phyloP scores from a whole-genome alignment of 305 asterid species.

The Striga hermonthica region DNA sequence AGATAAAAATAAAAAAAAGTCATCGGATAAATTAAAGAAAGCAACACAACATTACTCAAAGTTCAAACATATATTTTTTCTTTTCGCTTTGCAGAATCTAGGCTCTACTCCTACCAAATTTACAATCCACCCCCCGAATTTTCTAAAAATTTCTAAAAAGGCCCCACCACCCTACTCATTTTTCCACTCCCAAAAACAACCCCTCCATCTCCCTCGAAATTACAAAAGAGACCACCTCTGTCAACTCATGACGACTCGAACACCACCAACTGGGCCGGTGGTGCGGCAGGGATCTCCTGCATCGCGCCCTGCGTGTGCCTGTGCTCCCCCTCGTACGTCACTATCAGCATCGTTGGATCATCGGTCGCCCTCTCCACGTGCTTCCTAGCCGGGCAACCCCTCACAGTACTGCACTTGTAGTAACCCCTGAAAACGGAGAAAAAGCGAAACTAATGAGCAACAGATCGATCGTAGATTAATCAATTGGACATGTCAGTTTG shows the following conservation, averaged over 20 bases:
- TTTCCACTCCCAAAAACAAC: constrained; percentile 1
- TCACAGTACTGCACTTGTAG: constrained; percentile 63
- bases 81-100: constrained; percentile 25
- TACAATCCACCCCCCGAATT: constrained; percentile 36
- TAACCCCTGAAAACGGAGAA: constrained; percentile 53
- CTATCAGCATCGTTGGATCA: constrained; percentile 70
- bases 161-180: constrained; percentile 13
- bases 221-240: constrained; percentile 29
- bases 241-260: constrained; percentile 38
- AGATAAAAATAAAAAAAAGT: neutral
- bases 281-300: constrained; percentile 33
- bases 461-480: no score
- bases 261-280: constrained; percentile 39
- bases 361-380: constrained; percentile 84
- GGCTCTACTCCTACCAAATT: constrained; percentile 44
- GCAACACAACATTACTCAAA: constrained; percentile 18
- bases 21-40: constrained; percentile 25
- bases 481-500: neutral
- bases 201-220: constrained; percentile 40
- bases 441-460: neutral
- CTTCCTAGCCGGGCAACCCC: constrained; percentile 82
- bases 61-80: constrained; percentile 18
- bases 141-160: constrained; percentile 14
- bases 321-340: constrained; percentile 80
- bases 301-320: constrained; percentile 44